Base-by-base conservation (phyloP, 257 asterid species). In the Forsythia suspensa region DNA sequence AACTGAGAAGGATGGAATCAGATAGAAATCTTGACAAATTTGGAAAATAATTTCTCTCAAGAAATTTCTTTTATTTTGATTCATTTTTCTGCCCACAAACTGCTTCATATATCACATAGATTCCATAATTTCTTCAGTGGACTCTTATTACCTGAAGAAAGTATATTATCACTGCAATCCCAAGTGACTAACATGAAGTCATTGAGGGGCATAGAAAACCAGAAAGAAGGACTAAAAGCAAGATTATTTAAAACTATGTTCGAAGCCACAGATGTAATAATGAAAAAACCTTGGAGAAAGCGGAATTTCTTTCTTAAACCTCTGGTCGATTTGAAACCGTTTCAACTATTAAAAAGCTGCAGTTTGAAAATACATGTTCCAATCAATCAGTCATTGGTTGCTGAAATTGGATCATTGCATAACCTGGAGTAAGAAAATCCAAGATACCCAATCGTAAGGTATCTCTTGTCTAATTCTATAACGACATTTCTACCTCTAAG, bases 401-500 rank as follows among this genome's bases (percentile, higher is more conserved):
- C 66, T 57, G 66, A 57, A 57, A 57, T 24, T 57, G 9, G 21
- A 57, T 57, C 66, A 57, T 20, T 57, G 8, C 34, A 57, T 57
- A 57, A 20, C 7, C 69, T 24, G 38, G 69, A 20, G 69, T 21
- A 8, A 1, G 16, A 61, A 61, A 1, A 21, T 61, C 38, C 69
- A 61, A 61, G 69, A 61, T 24, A 9, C 1, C 8, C 40, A 63
- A 29, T 63, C 7, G 3, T 63, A 63, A 3, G 70, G 39, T 4
- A 29, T 63, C 70, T 63, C 70, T 8, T 63, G 18, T 63, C 37
- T 29, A 63, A 63, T 29, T 18, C 29, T 16, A 18, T n/a, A 57
- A 57, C 29, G 11, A 63, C 15, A 29, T 24, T 29, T 21, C 70
- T 63, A 29, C 39, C 40, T 76, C 61, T 84, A 43, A 80, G 73